These are phyloP conservation scores for Rhododendron vialii DNA, from an alignment of 148 eudicot species.

Conservation along the genomic window DNA sequence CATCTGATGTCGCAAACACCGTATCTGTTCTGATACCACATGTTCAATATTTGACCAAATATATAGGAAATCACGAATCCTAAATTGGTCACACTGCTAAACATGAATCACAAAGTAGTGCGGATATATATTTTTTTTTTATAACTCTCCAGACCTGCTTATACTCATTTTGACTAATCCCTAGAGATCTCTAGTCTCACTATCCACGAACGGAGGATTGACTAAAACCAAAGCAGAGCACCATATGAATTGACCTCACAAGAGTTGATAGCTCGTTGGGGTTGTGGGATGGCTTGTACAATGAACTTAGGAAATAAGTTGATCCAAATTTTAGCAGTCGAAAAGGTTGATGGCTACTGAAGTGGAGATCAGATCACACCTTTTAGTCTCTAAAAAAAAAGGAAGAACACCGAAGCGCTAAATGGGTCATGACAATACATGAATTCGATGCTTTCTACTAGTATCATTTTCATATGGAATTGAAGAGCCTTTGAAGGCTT, in stretches of 20 bases:
- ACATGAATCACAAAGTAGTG: neutral
- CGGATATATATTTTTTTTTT: neutral
- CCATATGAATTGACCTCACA: too few species aligned
- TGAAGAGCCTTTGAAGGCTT: neutral
- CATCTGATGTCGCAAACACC: neutral
- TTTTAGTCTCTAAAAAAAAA: neutral
- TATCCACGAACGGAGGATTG: neutral
- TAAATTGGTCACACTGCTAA: neutral
- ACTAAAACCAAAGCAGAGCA: neutral
- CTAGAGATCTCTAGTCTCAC: neutral
- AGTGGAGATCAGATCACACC: neutral
- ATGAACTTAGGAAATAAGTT: neutral
- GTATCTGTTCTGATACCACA: neutral
- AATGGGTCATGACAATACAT: neutral
- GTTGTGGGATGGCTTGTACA: neutral
- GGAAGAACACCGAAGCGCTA: neutral
- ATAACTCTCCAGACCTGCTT: neutral
- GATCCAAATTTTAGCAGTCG: neutral
- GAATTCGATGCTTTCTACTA: neutral
- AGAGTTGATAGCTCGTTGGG: neutral
- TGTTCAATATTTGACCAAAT: neutral
- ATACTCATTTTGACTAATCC: too few species aligned
- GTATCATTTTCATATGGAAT: neutral
- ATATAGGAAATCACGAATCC: neutral
- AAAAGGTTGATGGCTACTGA: constrained; percentile 1